These are phyloP conservation scores for Borovskyia barvae DNA, from an alignment of 208 protist species.

Conservation along the genomic window DNA sequence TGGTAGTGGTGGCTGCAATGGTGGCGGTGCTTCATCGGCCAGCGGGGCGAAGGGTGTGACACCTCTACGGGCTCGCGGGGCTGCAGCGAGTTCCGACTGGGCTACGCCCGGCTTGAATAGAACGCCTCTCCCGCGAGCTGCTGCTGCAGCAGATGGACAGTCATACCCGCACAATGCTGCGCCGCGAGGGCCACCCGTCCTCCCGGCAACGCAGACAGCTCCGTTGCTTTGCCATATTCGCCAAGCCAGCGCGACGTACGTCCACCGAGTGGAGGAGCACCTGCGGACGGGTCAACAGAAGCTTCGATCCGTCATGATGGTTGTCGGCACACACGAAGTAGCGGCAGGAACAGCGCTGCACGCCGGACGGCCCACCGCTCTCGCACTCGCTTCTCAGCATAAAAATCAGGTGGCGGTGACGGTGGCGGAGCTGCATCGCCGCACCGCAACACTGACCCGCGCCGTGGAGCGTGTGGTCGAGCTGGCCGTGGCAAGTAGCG, in stretches of 20 bases:
- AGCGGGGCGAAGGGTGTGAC: slow-evolving; percentile 4
- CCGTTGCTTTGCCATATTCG: too few species aligned
- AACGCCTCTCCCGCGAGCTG: slow-evolving; percentile 8
- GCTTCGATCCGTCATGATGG: slow-evolving; percentile 29
- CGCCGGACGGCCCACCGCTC: slow-evolving; percentile 4
- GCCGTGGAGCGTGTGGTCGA: slow-evolving; percentile 40
- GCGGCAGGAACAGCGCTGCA: background rate
- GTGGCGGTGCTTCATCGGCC: too few species aligned
- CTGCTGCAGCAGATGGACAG: background rate
- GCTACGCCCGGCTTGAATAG: slow-evolving; percentile 20
- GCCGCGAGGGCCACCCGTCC: too few species aligned
- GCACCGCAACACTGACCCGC: slow-evolving; percentile 35
- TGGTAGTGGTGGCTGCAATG: background rate
- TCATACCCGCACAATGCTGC: too few species aligned
- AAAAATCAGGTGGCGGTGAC: slow-evolving; percentile 40
- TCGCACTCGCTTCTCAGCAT: slow-evolving; percentile 20
- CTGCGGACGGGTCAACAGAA: slow-evolving; percentile 33
- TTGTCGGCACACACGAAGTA: slow-evolving; percentile 20
- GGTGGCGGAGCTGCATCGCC: slow-evolving; percentile 51
- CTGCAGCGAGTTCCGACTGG: background rate
- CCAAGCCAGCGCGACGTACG: slow-evolving; percentile 37
- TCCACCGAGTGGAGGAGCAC: slow-evolving; percentile 49
- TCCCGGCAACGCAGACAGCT: background rate
- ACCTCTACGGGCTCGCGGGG: slow-evolving; percentile 6
- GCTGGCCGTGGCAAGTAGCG: background rate